Base-by-base conservation (phyloP, 768 basidiomycete species). In the Rhizopogon roseolus region DNA sequence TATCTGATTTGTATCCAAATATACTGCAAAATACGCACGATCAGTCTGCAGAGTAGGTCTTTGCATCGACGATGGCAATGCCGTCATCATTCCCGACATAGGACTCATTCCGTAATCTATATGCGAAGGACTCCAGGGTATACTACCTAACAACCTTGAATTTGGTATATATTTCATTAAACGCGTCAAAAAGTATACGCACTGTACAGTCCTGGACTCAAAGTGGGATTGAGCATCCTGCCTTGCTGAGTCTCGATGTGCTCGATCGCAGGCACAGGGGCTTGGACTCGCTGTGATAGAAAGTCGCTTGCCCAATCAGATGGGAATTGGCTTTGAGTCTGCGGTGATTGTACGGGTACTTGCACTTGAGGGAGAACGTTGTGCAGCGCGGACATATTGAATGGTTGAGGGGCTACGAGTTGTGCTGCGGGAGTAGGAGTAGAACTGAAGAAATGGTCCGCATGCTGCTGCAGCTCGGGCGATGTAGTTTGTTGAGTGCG, bases 261-360 rank as follows among this genome's bases (percentile, higher is more conserved):
- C 46, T 36, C 43, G 37, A 49, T 28, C 40, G 34, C 49, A 22
- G 54, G 42, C 3, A 34, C 17, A 49, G 50, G 40, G 7, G 8
- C 43, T 13, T 60, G 60, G 16, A 40, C 45, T 13, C 52, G 56
- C 6, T 49, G 54, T n/a, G 41, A 46, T 54, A 81, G 46, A 56
- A 88, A 88, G 63, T 87, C 85, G 19, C 77, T 60, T 1, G 85
- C 82, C 86, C 87, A 89, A n/a, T 75, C 67, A 14, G 75, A 71
- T 25, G 65, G 41, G 10, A 46, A 46, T 46, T 66, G 54, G 19
- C 54, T 57, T 43, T 61, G 69, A 39, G 56, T 57, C 51, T 57
- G 65, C 41, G 49, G 50, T 54, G 41, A 39, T 55, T 62, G 62
- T n/a, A 52, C 28, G 38, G 61, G 17, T 32, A 40, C 27, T n/a